Base-by-base conservation (phyloP, 768 basidiomycete genomes). In the Saitozyma podzolica region DNA sequence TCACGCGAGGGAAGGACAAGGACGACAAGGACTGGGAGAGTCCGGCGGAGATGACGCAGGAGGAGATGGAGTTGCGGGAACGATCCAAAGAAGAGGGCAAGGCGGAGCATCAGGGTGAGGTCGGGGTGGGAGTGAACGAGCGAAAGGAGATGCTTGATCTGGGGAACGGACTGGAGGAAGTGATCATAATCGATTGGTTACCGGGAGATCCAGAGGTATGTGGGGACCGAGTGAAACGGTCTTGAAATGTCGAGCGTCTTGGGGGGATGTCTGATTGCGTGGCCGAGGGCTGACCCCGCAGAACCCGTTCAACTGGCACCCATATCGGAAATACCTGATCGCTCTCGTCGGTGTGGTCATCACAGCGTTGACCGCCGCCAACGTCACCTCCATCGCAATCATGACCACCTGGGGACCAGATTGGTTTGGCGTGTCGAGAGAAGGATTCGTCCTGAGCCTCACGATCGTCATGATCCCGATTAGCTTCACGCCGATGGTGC, bases 271-370 rank as follows among this genome's bases (percentile, higher is more conserved):
- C 39, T n/a, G 40, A 5, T 52, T 49, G 20, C 14, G 2, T 29
- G 14, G 16, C 13, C 17, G 3, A 48, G 9, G 40, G 39, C 50
- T 65, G 51, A 42, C 43, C 10, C 47, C 8, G 40, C 52, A 78
- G 77, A 75, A 78, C 47, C 77, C 77, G 1, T 76, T 75, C 69
- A 78, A 78, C 51, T 78, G 70, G 70, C 59, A 68, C 0, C n/a
- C 20, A 3, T 20, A 40, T 1, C 59, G 69, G n/a, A 76, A 76
- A 67, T 75, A 67, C 53, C 11, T 56, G 6, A 72, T 69, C 50
- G 58, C 69, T 0, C 45, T 69, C 7, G 52, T 57, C 8, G 66
- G 65, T 8, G 62, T 72, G 6, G 58, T 63, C 55, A 74, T 76
- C 52, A 72, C 74, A 5, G 48, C 62, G 9, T 50, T 63, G 8